A percentile compares a stretch with the other conserved stretches of the same genome.
These are phyloP conservation scores for Fusarium redolens DNA, from an alignment of 2,329 filamentous ascomycete species.

Conservation along the genomic window DNA sequence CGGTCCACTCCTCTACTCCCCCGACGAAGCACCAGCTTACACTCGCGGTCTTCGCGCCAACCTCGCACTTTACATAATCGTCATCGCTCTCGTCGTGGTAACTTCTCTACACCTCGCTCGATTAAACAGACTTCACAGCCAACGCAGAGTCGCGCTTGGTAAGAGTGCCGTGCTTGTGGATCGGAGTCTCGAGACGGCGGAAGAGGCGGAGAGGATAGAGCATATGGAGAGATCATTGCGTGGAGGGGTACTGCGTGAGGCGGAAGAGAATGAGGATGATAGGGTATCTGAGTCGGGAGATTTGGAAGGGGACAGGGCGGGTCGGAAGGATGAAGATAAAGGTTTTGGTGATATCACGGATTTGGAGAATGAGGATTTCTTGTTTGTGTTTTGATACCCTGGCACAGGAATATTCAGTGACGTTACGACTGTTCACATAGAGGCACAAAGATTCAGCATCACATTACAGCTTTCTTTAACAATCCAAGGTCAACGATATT, in stretches of 20 bases:
- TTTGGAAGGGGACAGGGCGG: slow-evolving; percentile 11
- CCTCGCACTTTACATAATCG: slow-evolving; percentile 68
- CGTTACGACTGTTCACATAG: neutral
- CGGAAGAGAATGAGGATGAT: slow-evolving; percentile 9
- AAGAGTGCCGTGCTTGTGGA: slow-evolving; percentile 70
- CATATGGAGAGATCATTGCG: slow-evolving; percentile 41
- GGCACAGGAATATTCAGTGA: neutral
- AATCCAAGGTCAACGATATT: fast-evolving
- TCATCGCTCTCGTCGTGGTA: slow-evolving; percentile 62
- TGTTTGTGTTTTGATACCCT: slow-evolving; percentile 61
- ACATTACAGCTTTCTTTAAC: neutral
- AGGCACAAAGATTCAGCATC: neutral
- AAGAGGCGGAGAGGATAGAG: slow-evolving; percentile 55
- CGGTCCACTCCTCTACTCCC: slow-evolving; percentile 72
- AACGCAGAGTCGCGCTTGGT: slow-evolving; percentile 65
- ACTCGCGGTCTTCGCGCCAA: slow-evolving; percentile 68
- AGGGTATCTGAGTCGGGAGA: slow-evolving; percentile 18
- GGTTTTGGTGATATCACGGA: slow-evolving; percentile 65
- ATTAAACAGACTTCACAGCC: slow-evolving; percentile 67
- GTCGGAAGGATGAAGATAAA: slow-evolving; percentile 36
- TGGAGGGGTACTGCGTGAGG: slow-evolving; percentile 13
- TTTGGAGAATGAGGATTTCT: slow-evolving; percentile 71
- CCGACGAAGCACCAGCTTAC: slow-evolving; percentile 55
- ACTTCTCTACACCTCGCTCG: slow-evolving; percentile 60
- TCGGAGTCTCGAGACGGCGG: slow-evolving; percentile 65